Base-by-base conservation (phyloP, 345 rosid species). In the Ceriops zippeliana region DNA sequence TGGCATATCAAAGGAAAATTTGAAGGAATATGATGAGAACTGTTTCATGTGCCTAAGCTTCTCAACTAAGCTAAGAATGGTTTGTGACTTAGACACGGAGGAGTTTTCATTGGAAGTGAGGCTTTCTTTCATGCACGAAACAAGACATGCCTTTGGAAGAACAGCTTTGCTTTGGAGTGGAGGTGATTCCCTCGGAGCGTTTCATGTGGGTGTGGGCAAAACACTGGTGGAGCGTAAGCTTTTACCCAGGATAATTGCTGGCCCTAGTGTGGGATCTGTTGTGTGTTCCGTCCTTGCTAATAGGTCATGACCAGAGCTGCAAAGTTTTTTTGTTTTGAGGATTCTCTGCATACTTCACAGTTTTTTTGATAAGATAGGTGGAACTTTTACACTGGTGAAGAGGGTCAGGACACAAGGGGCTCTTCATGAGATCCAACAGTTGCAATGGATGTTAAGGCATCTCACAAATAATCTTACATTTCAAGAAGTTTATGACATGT, bases 221-320 rank as follows among this genome's bases (percentile, higher is more conserved):
- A 92, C 98, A 58, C 70, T 95, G 37, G 99, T 95, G 37, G 89
- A 90, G 77, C 96, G 87, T 78, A 95, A 89, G 84, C 90, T 91
- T 65, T 56, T 95, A 57, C 98, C 99, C 34, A 84, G 97, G 60
- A 92, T 95, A 56, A 89, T 90, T 20, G 90, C 99, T 31, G 99
- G 97, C n/a, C 89, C 98, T 62, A 95, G 99, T 58, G 99, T 95
- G 17, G 99, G 99, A 59, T 92, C 99, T 63, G 83, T 92, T 13
- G 81, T 95, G 78, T 95, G 99, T 61, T 70, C 99, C 0, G 65
- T 89, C 34, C 89, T 91, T 2, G 99, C 91, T 26, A 88, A 97
- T 8, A 81, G 92, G 66, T 91, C 98, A 27, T 95, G 99, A 98
- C 99, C 97, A 2, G 99, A 91, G 83, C 78, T 95, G 67, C 99